These are phyloP conservation scores for Mucor plumbeus DNA, from an alignment of 371 early-diverging fungal genomes.

Conservation along the genomic window DNA sequence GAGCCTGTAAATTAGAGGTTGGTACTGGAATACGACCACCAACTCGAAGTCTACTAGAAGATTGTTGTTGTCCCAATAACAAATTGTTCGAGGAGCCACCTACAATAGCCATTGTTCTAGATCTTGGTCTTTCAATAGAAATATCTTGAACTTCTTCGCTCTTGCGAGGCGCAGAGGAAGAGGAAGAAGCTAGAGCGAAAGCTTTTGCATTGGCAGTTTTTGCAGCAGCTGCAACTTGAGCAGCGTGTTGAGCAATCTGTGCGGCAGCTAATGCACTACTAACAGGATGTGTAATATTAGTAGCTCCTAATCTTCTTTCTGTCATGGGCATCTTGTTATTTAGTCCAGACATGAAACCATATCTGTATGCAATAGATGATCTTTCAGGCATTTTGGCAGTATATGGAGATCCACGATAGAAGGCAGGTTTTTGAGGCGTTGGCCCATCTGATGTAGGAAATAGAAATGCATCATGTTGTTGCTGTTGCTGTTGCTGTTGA, in stretches of 20 bases:
- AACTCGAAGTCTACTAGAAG: neutral
- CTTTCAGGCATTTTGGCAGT: constrained; percentile 20
- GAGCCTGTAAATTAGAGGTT: neutral
- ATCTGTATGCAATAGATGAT: constrained; percentile 24
- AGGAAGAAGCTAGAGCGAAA: neutral
- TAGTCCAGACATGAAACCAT: constrained; percentile 23
- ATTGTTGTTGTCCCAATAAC: neutral
- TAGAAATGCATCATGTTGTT: neutral
- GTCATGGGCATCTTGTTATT: neutral
- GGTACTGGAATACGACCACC: constrained; percentile 19
- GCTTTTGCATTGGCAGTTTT: neutral
- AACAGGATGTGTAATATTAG: constrained; percentile 12
- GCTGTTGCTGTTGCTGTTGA: neutral
- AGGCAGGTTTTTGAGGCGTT: constrained; percentile 10
- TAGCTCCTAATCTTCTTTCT: constrained; percentile 9
- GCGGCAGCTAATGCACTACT: constrained; percentile 7
- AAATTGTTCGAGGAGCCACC: neutral
- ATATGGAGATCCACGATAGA: constrained; percentile 31
- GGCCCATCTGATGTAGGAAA: neutral
- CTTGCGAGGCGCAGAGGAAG: neutral
- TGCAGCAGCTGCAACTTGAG: neutral
- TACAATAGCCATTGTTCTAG: constrained; percentile 24
- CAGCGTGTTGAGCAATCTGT: neutral
- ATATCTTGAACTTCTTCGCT: constrained; percentile 1
- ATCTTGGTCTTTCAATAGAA: constrained; percentile 15